Base-by-base conservation (phyloP, 2,329 filamentous ascomycete species). In the Apiospora malaysiana region DNA sequence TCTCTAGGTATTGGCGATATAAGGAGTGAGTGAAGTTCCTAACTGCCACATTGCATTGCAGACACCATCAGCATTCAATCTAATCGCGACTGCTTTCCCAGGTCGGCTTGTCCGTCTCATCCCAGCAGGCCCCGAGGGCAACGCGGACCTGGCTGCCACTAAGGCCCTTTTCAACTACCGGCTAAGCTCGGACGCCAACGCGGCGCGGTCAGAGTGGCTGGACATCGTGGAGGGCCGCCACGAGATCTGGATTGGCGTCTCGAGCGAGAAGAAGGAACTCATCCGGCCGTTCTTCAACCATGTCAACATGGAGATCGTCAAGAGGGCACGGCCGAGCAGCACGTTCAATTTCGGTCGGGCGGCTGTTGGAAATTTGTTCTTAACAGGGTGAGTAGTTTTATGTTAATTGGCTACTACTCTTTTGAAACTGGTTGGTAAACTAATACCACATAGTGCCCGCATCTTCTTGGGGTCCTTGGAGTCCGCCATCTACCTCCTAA, bases 401-500 rank as follows among this genome's bases (percentile, higher is more conserved):
- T 27, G 2, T 67, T 6, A n/a, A 45, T 40, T 27, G n/a, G n/a
- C n/a, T 2, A 6, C 25, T 14, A 21, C 1, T 21, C 9, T 10
- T 3, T 37, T 16, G 25, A 18, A 4, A 10, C 25, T 59, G 25
- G 8, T 37, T 9, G 2, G 8, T 21, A 1, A 46, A 59, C 46
- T 65, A 32, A 66, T 4, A 21, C 9, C 63, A 32, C 2, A 56
- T 46, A 83, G 83, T 0, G 95, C 94, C 0, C 90, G 95, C 1
- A 87, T 98, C 14, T 98, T 98, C 82, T 94, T 94, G 0, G 95
- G 95, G 43, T 95, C 92, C 71, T 95, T 98, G 74, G 96, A 98
- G 80, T 93, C 93, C 8, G 94, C 94, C 56, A 96, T 98, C 73
- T 97, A 97, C 79, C 88, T 98, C 2, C 87, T 98, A 5, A 93